Percentiles rank a stretch among this genome's conserved stretches.
phyloP scores from a whole-genome alignment of 108 stramenopile species.

The Cyclotella kingstonii region DNA sequence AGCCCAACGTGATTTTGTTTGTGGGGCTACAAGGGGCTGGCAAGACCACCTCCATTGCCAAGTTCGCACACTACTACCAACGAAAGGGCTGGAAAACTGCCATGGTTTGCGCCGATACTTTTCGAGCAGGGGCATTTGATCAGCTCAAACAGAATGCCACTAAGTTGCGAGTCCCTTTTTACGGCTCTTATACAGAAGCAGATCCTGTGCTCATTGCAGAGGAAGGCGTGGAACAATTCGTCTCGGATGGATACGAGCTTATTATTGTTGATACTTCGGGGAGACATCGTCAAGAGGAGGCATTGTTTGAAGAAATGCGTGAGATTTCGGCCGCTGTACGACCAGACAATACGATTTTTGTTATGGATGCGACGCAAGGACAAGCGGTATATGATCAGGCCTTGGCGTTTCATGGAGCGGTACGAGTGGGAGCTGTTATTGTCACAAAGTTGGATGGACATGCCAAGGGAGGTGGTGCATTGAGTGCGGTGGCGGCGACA shows the following conservation, averaged over 20 bases:
- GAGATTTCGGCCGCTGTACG: slow-evolving; percentile 88
- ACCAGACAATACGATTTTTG: slow-evolving; percentile 93
- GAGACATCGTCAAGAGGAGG: slow-evolving; percentile 93
- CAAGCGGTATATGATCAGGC: slow-evolving; percentile 98
- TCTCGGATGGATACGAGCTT: slow-evolving; percentile 89
- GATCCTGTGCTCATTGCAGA: slow-evolving; percentile 96
- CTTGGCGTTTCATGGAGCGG: slow-evolving; percentile 87
- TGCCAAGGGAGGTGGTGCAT: slow-evolving; percentile 98
- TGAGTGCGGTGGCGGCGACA: slow-evolving; percentile 95
- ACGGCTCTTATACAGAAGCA: slow-evolving; percentile 93
- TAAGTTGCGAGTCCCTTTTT: slow-evolving; percentile 93
- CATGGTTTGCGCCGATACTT: slow-evolving; percentile 99
- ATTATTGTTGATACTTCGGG: slow-evolving; percentile 98
- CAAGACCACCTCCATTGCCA: slow-evolving; percentile 98
- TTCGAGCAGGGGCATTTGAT: slow-evolving; percentile 98
- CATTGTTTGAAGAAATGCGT: slow-evolving; percentile 97
- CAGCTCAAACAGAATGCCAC: slow-evolving; percentile 99
- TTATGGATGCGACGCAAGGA: slow-evolving; percentile 98
- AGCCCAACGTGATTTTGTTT: slow-evolving; percentile 94
- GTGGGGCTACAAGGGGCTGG: slow-evolving; percentile 98
- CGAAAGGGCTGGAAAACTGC: slow-evolving; percentile 81
- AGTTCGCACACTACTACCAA: slow-evolving; percentile 95
- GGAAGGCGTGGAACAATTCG: slow-evolving; percentile 94
- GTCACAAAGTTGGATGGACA: slow-evolving; percentile 99
- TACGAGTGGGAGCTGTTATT: slow-evolving; percentile 92